Evolutionary conservation across 352 stramenopile species (phyloP), one percentile per base, ranked within the genome.

Genomic region (Globisporangium megalacanthum): DNA sequence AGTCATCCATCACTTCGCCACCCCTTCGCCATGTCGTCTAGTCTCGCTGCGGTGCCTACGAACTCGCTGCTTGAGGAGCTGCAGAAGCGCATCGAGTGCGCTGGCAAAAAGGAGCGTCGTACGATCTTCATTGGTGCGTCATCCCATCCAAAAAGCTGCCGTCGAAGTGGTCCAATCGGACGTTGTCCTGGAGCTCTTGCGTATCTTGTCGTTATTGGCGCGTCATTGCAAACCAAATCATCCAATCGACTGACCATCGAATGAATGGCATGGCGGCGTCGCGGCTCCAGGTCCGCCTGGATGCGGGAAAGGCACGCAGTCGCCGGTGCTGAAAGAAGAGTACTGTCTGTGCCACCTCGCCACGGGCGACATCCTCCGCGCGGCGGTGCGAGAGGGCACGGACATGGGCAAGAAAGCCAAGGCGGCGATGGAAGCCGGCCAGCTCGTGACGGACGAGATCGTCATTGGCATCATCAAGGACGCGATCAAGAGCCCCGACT

Each of bases 381-480:
- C 93, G 4, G 97, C 97, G 42, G 97, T 99, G 41, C 73, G 86
- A 19, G 89, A 89, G 15, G 95, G 97, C 68, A 99, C 97, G 7
- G 95, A 99, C 29, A 97, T 99, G 69, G 97, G 97, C 49, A 94
- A 97, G 66, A 97, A 98, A 81, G 97, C 97, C 49, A 97, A 98
- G 69, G 90, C 85, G n/a, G 88, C 98, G 54, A 99, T 99, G 97
- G 97, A 99, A 62, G 88, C 94, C 36, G 94, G 88, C 39, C 72
- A 75, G 33, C 89, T 98, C 49, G 94, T 98, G 45, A 89, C 86
- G 39, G 98, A 99, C 70, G 98, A 99, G 65, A 98, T 99, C 67
- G 97, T 99, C 29, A 97, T 99, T 44, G 97, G 97, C 46, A 99
- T 99, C 76, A 99, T 99, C 68, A 94, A 97, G 64, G 97, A 99